These are phyloP conservation scores for Mycena chlorophos DNA, from an alignment of 768 basidiomycete species.

Conservation along the genomic window DNA sequence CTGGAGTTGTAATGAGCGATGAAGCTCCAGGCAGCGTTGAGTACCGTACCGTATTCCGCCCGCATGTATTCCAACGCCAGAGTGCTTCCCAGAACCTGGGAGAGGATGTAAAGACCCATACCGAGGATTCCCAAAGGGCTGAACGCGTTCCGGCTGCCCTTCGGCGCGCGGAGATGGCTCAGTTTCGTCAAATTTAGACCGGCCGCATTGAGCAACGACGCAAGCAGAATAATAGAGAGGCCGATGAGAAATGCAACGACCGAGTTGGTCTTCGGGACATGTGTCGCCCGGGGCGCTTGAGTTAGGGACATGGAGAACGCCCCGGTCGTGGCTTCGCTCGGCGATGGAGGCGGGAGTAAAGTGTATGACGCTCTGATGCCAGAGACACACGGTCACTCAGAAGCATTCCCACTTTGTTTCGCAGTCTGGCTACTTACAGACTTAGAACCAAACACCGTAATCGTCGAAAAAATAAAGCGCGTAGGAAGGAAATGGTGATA, in stretches of 20 bases:
- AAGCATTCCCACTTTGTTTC: no score
- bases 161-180: constrained; percentile 81
- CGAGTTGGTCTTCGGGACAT: no score
- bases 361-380: no score
- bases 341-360: no score
- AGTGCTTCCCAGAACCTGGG: constrained; percentile 85
- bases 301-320: no score
- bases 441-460: no score
- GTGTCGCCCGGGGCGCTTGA: no score
- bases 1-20: constrained; percentile 49
- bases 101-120: constrained; percentile 91
- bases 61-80: constrained; percentile 87
- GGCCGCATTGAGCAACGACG: constrained; percentile 85
- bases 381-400: no score
- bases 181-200: constrained; percentile 95
- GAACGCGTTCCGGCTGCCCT: constrained; percentile 71
- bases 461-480: no score
- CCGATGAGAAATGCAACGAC: constrained; percentile 81
- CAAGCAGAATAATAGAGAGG: constrained; percentile 78
- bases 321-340: no score
- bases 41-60: constrained; percentile 36
- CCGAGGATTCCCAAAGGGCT: constrained; percentile 90
- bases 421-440: no score
- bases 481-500: neutral
- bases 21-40: neutral